Percentiles rank a stretch among this genome's conserved stretches.
Evolutionary conservation across 129 eudicot genomes (phyloP).

Genomic region (Saposhnikovia divaricata): DNA sequence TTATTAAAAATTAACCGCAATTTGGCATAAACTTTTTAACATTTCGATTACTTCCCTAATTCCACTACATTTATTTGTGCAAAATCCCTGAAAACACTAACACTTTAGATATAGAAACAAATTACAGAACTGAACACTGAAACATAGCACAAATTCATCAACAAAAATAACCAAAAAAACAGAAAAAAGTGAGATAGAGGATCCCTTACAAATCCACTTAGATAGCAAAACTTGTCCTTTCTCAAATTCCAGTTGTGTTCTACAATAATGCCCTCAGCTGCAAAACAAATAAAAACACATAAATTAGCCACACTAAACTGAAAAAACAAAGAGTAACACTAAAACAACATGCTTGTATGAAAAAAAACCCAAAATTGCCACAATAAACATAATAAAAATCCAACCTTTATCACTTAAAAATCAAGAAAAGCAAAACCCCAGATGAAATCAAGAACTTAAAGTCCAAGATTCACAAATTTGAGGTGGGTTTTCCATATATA

Average conservation of each 20-base stretch:
- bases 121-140: neutral
- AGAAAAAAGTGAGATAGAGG: neutral
- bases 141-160: neutral
- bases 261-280: neutral
- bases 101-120: neutral
- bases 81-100: neutral
- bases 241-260: conserved; percentile 9
- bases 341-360: neutral
- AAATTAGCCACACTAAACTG: neutral
- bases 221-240: neutral
- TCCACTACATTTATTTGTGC: neutral
- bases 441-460: conserved; percentile 11
- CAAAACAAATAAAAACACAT: neutral
- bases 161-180: neutral
- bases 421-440: conserved; percentile 6
- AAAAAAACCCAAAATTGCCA: neutral
- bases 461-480: neutral
- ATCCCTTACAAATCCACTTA: neutral
- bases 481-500: neutral
- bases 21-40: neutral
- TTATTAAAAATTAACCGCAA: neutral
- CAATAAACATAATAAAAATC: neutral
- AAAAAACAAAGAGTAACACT: neutral
- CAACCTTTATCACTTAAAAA: neutral
- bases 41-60: neutral